These are phyloP conservation scores for Leccinum griseonigrum DNA, from an alignment of 1,284 basidiomycete species.

Conservation along the genomic window DNA sequence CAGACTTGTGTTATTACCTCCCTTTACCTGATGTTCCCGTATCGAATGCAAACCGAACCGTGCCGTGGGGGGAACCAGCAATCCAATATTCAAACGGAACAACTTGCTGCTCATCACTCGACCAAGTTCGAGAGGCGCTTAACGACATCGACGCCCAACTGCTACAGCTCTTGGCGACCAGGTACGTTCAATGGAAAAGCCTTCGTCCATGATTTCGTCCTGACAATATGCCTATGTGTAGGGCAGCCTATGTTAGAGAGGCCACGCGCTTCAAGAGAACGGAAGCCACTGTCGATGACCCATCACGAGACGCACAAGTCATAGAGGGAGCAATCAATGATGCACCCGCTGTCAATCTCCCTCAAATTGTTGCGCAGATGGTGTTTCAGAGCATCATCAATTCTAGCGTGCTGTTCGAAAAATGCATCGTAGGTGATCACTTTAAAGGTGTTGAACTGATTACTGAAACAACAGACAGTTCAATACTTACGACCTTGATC, in stretches of 20 bases:
- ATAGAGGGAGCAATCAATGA: conserved; percentile 19
- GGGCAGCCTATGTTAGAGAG: conserved; percentile 22
- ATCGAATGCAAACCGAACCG: conserved; percentile 16
- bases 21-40: conserved; percentile 13
- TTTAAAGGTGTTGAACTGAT: not conserved
- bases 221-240: conserved; percentile 1
- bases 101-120: conserved; percentile 23
- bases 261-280: conserved; percentile 25
- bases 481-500: conserved; percentile 9
- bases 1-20: conserved; percentile 17
- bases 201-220: not conserved
- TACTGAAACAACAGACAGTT: conserved; percentile 13
- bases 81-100: conserved; percentile 22
- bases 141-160: conserved; percentile 18
- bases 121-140: conserved; percentile 14
- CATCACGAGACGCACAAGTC: conserved; percentile 15
- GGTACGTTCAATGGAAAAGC: conserved; percentile 4
- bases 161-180: conserved; percentile 17
- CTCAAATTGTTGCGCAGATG: conserved; percentile 19
- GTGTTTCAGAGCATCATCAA: conserved; percentile 19
- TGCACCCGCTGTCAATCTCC: conserved; percentile 19
- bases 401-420: conserved; percentile 19
- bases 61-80: conserved; percentile 22
- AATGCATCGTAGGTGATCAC: conserved; percentile 18
- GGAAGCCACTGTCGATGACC: conserved; percentile 10